phyloP scores from a whole-genome alignment of 106 monocot species.

The Posidonia australis region DNA sequence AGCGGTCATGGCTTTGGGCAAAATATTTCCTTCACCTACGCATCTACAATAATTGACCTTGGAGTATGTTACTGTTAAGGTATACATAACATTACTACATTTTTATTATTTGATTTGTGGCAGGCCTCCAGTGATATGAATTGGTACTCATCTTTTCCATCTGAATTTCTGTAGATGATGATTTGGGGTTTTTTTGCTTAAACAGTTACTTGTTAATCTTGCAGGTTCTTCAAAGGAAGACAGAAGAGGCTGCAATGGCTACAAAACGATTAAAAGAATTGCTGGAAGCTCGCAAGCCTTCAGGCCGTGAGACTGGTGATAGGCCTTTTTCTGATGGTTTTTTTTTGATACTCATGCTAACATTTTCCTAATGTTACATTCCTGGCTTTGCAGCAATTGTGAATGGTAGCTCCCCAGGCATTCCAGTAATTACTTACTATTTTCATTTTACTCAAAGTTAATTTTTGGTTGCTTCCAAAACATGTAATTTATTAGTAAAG shows the following conservation, averaged over 20 bases:
- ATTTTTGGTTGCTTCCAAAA: neutral
- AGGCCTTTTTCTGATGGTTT: neutral
- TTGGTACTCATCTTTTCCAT: neutral
- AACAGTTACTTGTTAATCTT: neutral
- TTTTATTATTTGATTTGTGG: too few relatives aligned
- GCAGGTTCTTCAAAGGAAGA: conserved; percentile 94
- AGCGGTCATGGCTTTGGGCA: too few relatives aligned
- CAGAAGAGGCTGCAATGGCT: conserved; percentile 96
- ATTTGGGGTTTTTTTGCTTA: neutral
- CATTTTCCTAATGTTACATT: neutral
- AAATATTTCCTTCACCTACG: too few relatives aligned
- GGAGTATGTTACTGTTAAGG: too few relatives aligned
- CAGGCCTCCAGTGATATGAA: too few relatives aligned
- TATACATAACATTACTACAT: too few relatives aligned
- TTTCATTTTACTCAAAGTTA: neutral
- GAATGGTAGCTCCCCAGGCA: conserved; percentile 60
- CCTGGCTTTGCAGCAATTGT: conserved; percentile 28
- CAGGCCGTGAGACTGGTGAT: conserved; percentile 60
- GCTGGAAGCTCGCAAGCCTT: conserved; percentile 77
- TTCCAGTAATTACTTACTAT: conserved; percentile 24
- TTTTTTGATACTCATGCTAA: neutral
- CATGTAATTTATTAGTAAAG: neutral
- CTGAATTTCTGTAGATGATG: neutral
- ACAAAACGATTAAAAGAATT: conserved; percentile 90
- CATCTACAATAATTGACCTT: too few relatives aligned